Conservation (phyloP, 2,329 filamentous ascomycete genomes). For the Ophiostoma novo-ulmi region DNA sequence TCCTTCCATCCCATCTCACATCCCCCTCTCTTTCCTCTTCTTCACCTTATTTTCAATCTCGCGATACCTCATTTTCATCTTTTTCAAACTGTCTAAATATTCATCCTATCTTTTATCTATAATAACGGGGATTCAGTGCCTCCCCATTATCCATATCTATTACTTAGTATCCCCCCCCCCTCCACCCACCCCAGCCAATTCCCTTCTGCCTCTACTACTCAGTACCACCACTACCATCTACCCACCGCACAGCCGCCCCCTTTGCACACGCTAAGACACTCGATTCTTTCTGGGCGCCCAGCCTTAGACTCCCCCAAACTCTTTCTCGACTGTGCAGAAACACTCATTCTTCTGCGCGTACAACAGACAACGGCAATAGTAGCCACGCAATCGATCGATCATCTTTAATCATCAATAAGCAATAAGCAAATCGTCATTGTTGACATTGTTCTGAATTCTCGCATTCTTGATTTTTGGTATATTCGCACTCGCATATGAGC, state of each 20-base stretch:
- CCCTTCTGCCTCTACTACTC: not conserved
- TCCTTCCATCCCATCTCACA: not conserved
- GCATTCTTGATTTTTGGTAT: not conserved
- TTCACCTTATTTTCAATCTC: not conserved
- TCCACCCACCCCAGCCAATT: constrained; percentile 13
- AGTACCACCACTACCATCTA: not conserved
- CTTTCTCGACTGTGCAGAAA: constrained; percentile 13
- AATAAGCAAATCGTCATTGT: not conserved
- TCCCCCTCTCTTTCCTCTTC: not conserved
- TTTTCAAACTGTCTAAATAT: not conserved
- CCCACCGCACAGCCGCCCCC: constrained; percentile 15
- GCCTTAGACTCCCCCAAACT: constrained; percentile 15
- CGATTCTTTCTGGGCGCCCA: constrained; percentile 23
- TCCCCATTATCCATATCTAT: not conserved
- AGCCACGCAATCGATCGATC: constrained; percentile 13
- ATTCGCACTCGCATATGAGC: constrained; percentile 1
- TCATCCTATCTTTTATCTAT: not conserved
- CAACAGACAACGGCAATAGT: constrained; percentile 3
- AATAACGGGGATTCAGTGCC: not conserved
- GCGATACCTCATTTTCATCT: not conserved
- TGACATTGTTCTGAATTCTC: not conserved
- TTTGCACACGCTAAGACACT: constrained; percentile 17
- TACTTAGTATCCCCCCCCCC: not conserved
- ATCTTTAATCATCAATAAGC: not conserved
- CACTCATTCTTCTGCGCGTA: constrained; percentile 16